Evolutionary conservation across 2,329 filamentous ascomycete genomes (phyloP), one percentile per base, ranked within the genome.

Genomic region (Aspergillus phoenicis): DNA sequence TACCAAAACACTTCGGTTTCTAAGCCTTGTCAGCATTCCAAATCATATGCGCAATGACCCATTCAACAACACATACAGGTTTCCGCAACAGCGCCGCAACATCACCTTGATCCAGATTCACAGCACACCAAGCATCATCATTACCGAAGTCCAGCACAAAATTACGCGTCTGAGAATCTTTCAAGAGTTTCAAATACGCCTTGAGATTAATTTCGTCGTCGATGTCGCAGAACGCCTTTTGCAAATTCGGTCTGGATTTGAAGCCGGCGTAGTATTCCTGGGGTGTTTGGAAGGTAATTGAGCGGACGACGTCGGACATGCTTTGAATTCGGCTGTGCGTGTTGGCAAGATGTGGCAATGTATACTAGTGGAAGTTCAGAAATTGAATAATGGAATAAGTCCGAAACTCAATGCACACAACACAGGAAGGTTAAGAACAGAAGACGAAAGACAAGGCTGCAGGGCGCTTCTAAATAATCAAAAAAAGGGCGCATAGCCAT

Each of bases 1-100:
- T 87, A 62, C 80, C 82, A 49, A 82, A 76, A 52, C 78, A 80
- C 43, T 75, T 76, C 2, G 83, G 80, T 59, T 81, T 78, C 68
- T 83, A 71, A 22, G 39, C 10, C 15, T 7, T 13, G 30, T 65
- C 33, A 66, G 49, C 30, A 30, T 8, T 30, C 28, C 7, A 2
- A 2, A 2, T 30, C 28, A 7, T 8, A 28, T 28, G 1, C 26
- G 26, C 26, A 28, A 28, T 3, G 7, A 1, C 15, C 30, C 8
- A 3, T 8, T 10, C 7, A 10, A 8, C 22, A 30, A 33, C 13
- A 64, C 74, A 43, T 70, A 79, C 76, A 52, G 69, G 65, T 30
- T 69, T 71, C 22, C 67, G 70, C 39, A 79, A 63, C 57, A 80
- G 65, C 1, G 64, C 54, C 17, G 69, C 70, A 7, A 80, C 63